These are phyloP conservation scores for Aspergillus ruber DNA, from an alignment of 2,329 filamentous ascomycete genomes.

Conservation along the genomic window DNA sequence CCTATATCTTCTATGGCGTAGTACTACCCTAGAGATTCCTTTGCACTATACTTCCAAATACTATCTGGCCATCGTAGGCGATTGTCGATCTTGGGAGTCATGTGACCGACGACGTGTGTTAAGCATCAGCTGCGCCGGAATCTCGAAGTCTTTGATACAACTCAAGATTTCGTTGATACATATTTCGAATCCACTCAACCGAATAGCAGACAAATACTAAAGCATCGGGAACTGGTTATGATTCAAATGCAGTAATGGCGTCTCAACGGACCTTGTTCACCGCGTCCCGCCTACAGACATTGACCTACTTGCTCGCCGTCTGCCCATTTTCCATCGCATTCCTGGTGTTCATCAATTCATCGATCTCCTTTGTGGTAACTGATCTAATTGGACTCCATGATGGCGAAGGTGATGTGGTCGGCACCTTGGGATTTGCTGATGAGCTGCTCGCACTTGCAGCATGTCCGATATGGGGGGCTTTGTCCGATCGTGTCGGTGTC, in stretches of 20 bases:
- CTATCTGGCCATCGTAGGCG: neutral
- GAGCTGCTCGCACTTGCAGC: conserved; percentile 43
- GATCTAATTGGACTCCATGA: conserved; percentile 53
- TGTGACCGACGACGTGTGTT: neutral
- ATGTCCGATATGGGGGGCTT: conserved; percentile 45
- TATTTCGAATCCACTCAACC: no score
- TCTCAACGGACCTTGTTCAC: conserved; percentile 43
- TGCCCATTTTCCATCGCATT: conserved; percentile 61
- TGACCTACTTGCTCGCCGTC: conserved; percentile 56
- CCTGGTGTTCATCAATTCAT: conserved; percentile 60
- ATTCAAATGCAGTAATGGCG: conserved; percentile 18
- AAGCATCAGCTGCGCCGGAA: neutral
- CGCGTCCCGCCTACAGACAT: conserved; percentile 50
- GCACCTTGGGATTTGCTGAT: conserved; percentile 46
- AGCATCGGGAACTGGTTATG: conserved; percentile 8
- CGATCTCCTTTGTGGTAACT: conserved; percentile 59
- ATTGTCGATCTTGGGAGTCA: neutral
- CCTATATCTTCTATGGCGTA: no score
- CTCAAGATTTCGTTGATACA: neutral
- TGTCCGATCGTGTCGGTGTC: conserved; percentile 45
- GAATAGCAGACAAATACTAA: no score
- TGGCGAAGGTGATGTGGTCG: conserved; percentile 55
- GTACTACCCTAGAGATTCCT: neutral
- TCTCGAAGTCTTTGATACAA: neutral
- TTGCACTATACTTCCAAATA: neutral